A percentile compares a stretch with the other conserved stretches of the same genome.
phyloP scores from a whole-genome alignment of 1,139 yeast species.

The Kodamaea derodonti region DNA sequence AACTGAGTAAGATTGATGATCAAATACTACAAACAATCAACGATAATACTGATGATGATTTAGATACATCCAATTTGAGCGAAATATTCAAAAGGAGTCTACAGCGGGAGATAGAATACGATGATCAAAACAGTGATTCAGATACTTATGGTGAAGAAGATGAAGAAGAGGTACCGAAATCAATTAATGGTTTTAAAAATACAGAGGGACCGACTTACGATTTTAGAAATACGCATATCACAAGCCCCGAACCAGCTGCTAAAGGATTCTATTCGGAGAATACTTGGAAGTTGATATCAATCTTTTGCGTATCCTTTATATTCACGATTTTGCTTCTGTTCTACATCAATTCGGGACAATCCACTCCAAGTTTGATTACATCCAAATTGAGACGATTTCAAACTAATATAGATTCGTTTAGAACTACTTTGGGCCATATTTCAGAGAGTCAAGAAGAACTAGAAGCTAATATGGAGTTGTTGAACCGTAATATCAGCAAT shows the following conservation, averaged over 20 bases:
- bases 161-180: constrained; percentile 7
- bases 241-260: not conserved
- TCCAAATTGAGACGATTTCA: constrained; percentile 18
- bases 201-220: not conserved
- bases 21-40: constrained; percentile 13
- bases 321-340: not conserved
- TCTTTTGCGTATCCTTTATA: not conserved
- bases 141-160: constrained; percentile 12
- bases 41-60: constrained; percentile 5
- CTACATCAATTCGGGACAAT: not conserved
- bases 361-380: not conserved
- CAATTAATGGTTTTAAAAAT: not conserved
- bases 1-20: too few relatives aligned
- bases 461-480: constrained; percentile 13
- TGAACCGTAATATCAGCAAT: constrained; percentile 12
- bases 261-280: not conserved
- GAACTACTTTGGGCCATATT: constrained; percentile 11
- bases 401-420: constrained; percentile 15
- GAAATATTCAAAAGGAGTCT: constrained; percentile 6
- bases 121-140: constrained; percentile 3
- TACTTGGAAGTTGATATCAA: not conserved
- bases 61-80: constrained; percentile 10
- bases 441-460: constrained; percentile 15
- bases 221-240: not conserved
- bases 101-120: not conserved